Percentiles rank a stretch among this genome's conserved stretches.
Evolutionary conservation across 169 alveolate species (phyloP).

Genomic region (Plasmodium inui): DNA sequence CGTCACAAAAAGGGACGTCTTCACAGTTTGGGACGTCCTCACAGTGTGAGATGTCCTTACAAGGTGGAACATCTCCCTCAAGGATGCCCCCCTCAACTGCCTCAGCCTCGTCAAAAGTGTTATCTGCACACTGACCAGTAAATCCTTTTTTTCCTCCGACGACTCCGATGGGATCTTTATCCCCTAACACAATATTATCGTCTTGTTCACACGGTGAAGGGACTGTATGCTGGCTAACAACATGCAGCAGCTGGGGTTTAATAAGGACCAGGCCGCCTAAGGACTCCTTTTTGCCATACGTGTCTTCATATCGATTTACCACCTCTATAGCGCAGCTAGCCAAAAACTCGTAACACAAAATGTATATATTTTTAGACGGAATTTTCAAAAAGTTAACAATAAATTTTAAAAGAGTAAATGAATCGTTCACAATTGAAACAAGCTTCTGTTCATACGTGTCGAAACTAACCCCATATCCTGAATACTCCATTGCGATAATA

Average conservation of each 20-base stretch:
- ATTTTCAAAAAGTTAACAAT: conserved; percentile 58
- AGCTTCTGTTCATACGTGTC: conserved; percentile 53
- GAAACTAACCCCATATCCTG: conserved; percentile 70
- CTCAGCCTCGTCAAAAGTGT: conserved; percentile 16
- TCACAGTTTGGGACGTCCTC: background rate
- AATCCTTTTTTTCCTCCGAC: background rate
- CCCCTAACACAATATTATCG: conserved; percentile 6
- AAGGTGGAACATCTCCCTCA: background rate
- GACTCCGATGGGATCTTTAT: background rate
- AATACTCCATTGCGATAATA: conserved; percentile 73
- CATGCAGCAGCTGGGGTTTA: conserved; percentile 47
- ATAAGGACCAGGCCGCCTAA: conserved; percentile 56
- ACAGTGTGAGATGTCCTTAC: background rate
- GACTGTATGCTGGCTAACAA: background rate
- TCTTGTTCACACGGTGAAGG: background rate
- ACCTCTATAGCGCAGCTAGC: conserved; percentile 66
- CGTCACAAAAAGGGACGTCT: background rate
- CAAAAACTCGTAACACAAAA: conserved; percentile 66
- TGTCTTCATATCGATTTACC: conserved; percentile 48
- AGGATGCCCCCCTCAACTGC: background rate
- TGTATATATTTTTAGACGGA: conserved; percentile 30
- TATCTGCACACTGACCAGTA: background rate
- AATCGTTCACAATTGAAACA: conserved; percentile 57
- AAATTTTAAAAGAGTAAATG: conserved; percentile 67
- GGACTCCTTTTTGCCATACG: conserved; percentile 18